These are phyloP conservation scores for Pezizomycotina sp. DNA, from an alignment of 2,329 filamentous ascomycete species.

Conservation along the genomic window DNA sequence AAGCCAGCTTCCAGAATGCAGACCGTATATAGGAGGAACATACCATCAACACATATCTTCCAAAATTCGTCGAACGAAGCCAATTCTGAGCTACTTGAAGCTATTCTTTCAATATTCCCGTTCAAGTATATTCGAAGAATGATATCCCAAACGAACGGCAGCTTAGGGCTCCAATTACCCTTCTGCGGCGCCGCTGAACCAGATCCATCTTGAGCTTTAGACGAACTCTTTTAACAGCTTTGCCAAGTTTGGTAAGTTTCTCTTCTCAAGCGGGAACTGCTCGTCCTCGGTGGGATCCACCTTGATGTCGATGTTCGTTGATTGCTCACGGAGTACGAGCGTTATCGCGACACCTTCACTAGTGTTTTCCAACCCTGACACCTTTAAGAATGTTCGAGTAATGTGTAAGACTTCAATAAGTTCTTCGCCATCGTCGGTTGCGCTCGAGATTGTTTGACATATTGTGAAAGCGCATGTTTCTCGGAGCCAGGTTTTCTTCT, in stretches of 20 bases:
- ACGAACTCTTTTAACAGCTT: constrained; percentile 15
- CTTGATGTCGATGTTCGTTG: constrained; percentile 27
- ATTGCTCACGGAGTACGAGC: constrained; percentile 45
- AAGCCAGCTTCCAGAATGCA: background rate
- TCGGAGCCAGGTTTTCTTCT: constrained; percentile 74
- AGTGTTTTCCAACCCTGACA: constrained; percentile 55
- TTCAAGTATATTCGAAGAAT: constrained; percentile 11
- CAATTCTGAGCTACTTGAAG: constrained; percentile 22
- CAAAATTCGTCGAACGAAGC: constrained; percentile 59
- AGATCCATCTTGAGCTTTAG: constrained; percentile 12
- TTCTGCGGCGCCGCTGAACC: constrained; percentile 12
- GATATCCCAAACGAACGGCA: constrained; percentile 16
- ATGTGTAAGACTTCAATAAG: constrained; percentile 43
- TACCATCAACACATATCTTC: constrained; percentile 71
- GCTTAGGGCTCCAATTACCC: constrained; percentile 13
- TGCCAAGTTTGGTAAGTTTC: constrained; percentile 11
- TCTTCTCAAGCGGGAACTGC: constrained; percentile 11
- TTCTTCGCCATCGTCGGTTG: constrained; percentile 36
- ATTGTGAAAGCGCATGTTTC: constrained; percentile 67
- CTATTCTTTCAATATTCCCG: background rate
- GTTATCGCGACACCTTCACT: constrained; percentile 82
- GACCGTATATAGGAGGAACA: constrained; percentile 28
- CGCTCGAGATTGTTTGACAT: constrained; percentile 12
- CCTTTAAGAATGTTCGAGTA: constrained; percentile 45
- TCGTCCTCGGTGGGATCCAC: constrained; percentile 12